phyloP scores from a whole-genome alignment of 306 rosid genomes.

The Purshia tridentata region DNA sequence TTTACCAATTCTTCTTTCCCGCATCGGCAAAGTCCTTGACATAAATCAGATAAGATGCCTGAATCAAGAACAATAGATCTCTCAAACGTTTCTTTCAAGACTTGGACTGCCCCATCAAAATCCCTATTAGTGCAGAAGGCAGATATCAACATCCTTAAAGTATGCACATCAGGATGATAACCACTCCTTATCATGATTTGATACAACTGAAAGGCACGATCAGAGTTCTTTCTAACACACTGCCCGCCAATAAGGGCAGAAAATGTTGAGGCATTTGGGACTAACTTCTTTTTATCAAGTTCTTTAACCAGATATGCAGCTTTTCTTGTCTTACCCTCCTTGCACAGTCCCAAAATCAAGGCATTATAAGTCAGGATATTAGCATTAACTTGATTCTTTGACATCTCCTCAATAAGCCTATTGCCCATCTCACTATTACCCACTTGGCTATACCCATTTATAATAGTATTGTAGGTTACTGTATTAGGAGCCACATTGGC shows the following conservation, averaged over 20 bases:
- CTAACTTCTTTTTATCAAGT: slow-evolving; percentile 57
- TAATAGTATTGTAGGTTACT: slow-evolving; percentile 71
- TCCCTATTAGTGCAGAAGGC: slow-evolving; percentile 61
- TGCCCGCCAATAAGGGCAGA: slow-evolving; percentile 73
- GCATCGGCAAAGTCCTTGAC: slow-evolving; percentile 44
- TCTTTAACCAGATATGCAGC: slow-evolving; percentile 70
- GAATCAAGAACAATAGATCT: slow-evolving; percentile 52
- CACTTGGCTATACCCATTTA: slow-evolving; percentile 59
- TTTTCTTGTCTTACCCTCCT: slow-evolving; percentile 77
- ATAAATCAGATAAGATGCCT: slow-evolving; percentile 47
- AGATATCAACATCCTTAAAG: slow-evolving; percentile 51
- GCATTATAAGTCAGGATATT: slow-evolving; percentile 80
- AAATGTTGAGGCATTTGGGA: slow-evolving; percentile 69
- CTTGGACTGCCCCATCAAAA: slow-evolving; percentile 68
- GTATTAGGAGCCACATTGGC: slow-evolving; percentile 53
- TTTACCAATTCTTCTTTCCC: slow-evolving; percentile 46
- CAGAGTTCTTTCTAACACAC: slow-evolving; percentile 58
- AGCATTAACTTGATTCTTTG: slow-evolving; percentile 46
- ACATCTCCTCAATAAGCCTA: slow-evolving; percentile 73
- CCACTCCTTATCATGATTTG: slow-evolving; percentile 75
- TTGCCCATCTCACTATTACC: slow-evolving; percentile 62
- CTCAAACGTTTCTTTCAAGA: slow-evolving; percentile 63
- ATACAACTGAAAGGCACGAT: slow-evolving; percentile 61
- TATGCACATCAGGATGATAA: slow-evolving; percentile 49
- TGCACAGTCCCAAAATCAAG: slow-evolving; percentile 81